A percentile compares a stretch with the other conserved stretches of the same genome.
These are phyloP conservation scores for Trypanosoma cruzi DNA, from an alignment of 208 protist genomes.

Conservation along the genomic window DNA sequence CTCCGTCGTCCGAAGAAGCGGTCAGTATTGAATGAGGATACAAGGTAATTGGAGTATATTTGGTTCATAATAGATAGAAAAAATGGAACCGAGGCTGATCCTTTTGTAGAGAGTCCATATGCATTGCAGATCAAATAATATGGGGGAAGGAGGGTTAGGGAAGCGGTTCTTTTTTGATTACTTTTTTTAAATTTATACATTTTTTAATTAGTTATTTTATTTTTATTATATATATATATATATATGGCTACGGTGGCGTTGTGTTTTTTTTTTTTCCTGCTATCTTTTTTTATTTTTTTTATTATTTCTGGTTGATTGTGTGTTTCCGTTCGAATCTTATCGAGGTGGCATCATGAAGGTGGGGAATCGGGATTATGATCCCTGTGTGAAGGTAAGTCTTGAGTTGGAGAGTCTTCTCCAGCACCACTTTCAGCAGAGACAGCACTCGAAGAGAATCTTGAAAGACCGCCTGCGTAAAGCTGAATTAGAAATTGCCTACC, in stretches of 20 bases:
- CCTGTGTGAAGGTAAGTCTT: conserved; percentile 29
- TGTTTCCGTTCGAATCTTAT: conserved; percentile 7
- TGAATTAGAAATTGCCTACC: conserved; percentile 12
- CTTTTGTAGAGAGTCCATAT: not conserved
- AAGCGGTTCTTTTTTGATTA: no score
- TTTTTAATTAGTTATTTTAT: not conserved
- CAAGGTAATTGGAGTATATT: conserved; percentile 5
- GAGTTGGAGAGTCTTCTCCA: conserved; percentile 42
- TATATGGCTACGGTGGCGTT: not conserved
- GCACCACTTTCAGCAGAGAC: conserved; percentile 32
- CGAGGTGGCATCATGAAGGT: conserved; percentile 7
- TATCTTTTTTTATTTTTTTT: conserved; percentile 22
- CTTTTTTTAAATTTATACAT: not conserved
- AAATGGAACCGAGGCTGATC: no score
- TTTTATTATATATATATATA: conserved; percentile 4
- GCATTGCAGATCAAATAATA: no score
- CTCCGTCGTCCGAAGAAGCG: conserved; percentile 83
- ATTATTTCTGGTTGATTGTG: conserved; percentile 11
- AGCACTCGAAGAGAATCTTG: conserved; percentile 26
- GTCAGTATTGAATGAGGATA: conserved; percentile 20
- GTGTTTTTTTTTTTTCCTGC: conserved; percentile 7
- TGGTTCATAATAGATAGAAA: conserved; percentile 1
- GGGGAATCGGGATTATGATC: conserved; percentile 14
- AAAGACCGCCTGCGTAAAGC: conserved; percentile 23
- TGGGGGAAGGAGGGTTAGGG: no score